Evolutionary conservation across 176 grass and related monocot species (phyloP).

Genomic region (Avena sativa): DNA sequence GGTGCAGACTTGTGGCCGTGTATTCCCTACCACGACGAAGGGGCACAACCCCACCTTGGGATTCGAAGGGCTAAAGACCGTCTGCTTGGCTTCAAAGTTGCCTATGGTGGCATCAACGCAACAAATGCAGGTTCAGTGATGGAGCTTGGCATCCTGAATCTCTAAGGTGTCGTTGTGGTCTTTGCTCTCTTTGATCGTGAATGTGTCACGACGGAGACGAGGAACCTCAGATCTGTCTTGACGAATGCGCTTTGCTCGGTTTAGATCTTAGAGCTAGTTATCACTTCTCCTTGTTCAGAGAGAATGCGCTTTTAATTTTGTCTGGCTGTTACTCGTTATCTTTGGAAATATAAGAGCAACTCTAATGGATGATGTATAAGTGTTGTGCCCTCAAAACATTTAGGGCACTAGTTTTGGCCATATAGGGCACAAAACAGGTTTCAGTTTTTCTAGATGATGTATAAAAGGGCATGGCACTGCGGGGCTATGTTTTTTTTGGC

Average conservation of each 20-base stretch:
- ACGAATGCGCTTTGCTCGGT: neutral
- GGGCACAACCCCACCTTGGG: slow-evolving; percentile 73
- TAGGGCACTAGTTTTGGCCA: too few relatives aligned
- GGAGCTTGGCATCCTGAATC: slow-evolving; percentile 56
- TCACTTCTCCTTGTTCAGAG: neutral
- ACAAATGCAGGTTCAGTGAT: slow-evolving; percentile 74
- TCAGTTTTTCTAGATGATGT: too few relatives aligned
- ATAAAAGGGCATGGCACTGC: too few relatives aligned
- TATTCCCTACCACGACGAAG: slow-evolving; percentile 83
- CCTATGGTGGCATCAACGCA: slow-evolving; percentile 79
- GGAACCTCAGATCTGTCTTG: slow-evolving; percentile 63
- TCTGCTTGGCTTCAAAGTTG: slow-evolving; percentile 73
- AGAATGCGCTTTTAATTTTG: neutral
- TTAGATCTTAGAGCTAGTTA: slow-evolving; percentile 35
- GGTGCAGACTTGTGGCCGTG: slow-evolving; percentile 80
- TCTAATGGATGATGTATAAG: too few relatives aligned
- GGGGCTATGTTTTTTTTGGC: too few relatives aligned
- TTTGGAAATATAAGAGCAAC: neutral
- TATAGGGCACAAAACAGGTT: too few relatives aligned
- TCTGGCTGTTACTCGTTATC: neutral
- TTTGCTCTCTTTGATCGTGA: slow-evolving; percentile 80
- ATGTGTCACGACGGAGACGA: slow-evolving; percentile 61
- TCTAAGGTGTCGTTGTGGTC: slow-evolving; percentile 80
- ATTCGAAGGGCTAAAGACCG: slow-evolving; percentile 68
- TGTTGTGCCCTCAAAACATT: too few relatives aligned